Evolutionary conservation across 441 rosid genomes (phyloP), one percentile per base, ranked within the genome.

Genomic region (Corymbia citriodora): DNA sequence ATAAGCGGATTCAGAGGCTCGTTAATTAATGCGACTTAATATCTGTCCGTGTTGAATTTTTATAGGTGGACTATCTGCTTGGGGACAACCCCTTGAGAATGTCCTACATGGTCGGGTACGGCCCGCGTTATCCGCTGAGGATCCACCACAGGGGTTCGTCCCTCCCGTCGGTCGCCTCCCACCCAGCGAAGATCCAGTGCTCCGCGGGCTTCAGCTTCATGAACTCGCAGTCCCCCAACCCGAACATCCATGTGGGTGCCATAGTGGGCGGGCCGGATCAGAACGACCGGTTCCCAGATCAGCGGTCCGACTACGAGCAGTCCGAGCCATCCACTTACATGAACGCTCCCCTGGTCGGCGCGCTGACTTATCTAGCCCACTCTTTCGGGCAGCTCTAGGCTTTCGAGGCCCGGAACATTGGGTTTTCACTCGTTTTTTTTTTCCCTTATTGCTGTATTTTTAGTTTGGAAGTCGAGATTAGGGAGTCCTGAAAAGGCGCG

Each of bases 21-120:
- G 0, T 68, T 18, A 31, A 9, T 68, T 16, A 68, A 14, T 7
- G 27, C 10, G 83, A 36, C 29, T 72, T 21, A 11, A 74, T 23
- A 74, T 40, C 12, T 45, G 8, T 79, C 52, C 2, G 6, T 7
- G 52, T 45, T 7, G 23, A 40, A 40, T 45, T 27, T 40, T 27
- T 45, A 9, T 88, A 94, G 94, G 96, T 95, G 92, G 98, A 96
- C 88, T 96, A 96, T 91, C 25, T 96, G 55, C 94, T 96, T 21
- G 98, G 98, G 55, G 96, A 95, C 90, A 96, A 96, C 72, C 97
- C 98, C 36, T 91, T 94, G 87, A 93, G 93, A 88, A 95, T 96
- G 95, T 96, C 98, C 40, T 96, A 95, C 91, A 96, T 96, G 98
- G 96, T 96, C 82, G 98, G 98, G 57, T 96, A 95, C 89, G 97